Conservation (phyloP, 257 asterid species). For the Agastache rugosa region DNA sequence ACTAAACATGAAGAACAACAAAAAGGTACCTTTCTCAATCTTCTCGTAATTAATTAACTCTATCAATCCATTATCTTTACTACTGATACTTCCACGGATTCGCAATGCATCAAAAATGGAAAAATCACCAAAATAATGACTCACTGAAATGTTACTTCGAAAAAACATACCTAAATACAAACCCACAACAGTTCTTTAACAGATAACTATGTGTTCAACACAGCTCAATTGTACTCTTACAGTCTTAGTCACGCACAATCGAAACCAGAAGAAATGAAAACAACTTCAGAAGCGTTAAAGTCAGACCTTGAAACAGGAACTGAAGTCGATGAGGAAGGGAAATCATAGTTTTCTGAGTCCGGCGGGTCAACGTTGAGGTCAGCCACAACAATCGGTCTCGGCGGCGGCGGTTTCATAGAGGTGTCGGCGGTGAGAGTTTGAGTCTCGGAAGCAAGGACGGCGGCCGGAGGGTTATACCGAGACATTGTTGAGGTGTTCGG, state of each 20-base stretch:
- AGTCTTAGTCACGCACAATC: background rate
- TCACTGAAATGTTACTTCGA: background rate
- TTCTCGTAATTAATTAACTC: background rate
- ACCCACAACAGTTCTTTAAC: background rate
- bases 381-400: constrained; percentile 58
- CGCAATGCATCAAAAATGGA: background rate
- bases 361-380: constrained; percentile 88
- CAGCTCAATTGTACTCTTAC: constrained; percentile 22
- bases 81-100: background rate
- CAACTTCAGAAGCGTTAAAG: background rate
- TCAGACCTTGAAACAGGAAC: constrained; percentile 51
- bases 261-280: background rate
- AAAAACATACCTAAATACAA: background rate
- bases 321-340: constrained; percentile 42
- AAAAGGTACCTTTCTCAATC: background rate
- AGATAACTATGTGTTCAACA: background rate
- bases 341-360: constrained; percentile 51
- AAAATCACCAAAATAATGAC: background rate
- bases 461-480: constrained; percentile 41
- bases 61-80: background rate
- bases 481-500: constrained; percentile 44
- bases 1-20: background rate
- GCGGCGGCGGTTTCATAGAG: constrained; percentile 39
- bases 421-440: constrained; percentile 39
- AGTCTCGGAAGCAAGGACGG: constrained; percentile 33